Evolutionary conservation across 352 stramenopile genomes (phyloP), one percentile per base, ranked within the genome.

Genomic region (Phytophthora syringae): DNA sequence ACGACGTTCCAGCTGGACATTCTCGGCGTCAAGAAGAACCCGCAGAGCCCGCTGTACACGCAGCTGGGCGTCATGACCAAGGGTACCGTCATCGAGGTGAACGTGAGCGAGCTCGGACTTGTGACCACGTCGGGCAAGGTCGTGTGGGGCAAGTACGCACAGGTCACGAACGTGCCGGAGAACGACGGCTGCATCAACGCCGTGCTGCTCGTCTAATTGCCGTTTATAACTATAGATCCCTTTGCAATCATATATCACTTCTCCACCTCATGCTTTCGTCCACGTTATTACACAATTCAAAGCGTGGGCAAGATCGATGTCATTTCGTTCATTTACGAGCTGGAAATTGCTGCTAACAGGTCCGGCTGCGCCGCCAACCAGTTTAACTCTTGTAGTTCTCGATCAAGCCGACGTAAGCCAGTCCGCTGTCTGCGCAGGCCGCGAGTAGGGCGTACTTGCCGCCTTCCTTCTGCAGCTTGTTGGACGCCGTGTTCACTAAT

Each of bases 81-180:
- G 91, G 98, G 98, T 73, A 99, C 98, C 54, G 98, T 99, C 52
- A 97, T 98, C 42, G 92, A 98, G 65, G 98, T 99, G 47, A 99
- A 99, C 80, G 98, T 99, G 22, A 98, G 92, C 81, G 98, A 99
- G 72, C 88, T 99, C 30, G 98, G 98, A 28, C 82, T 99, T 22
- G 98, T 99, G 1, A 99, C 98, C 28, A 99, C 97, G 49, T 98
- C 92, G 21, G 98, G 98, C 67, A 99, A 99, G 74, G 98, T 99
- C 51, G 98, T 99, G n/a, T 99, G 97, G 97, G 98, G 97, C 55
- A 99, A 99, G 71, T 99, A 99, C 80, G 98, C 98, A 21, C 98
- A 99, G 88, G 97, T 99, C 47, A 99, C 98, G 37, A 99, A 99
- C 86, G 99, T 99, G 74, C 98, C 98, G 5, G 98, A 99, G 82